These are phyloP conservation scores for Xanthoceras sorbifolium DNA, from an alignment of 345 rosid species.

Conservation along the genomic window DNA sequence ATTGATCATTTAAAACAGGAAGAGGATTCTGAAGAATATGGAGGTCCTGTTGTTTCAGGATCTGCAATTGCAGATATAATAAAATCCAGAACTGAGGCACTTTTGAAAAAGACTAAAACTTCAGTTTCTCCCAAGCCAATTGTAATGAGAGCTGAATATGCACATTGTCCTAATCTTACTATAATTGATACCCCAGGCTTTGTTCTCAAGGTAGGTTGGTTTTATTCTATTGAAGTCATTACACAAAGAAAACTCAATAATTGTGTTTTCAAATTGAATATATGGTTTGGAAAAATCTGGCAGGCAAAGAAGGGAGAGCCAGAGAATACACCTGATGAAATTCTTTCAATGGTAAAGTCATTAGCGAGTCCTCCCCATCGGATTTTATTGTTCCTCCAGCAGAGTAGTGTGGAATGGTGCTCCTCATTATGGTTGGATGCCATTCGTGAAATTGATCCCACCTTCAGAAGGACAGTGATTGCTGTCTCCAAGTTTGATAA, in stretches of 20 bases:
- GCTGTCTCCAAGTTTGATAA: constrained; percentile 98
- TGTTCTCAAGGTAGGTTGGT: constrained; percentile 74
- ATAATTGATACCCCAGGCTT: constrained; percentile 97
- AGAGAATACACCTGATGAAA: constrained; percentile 87
- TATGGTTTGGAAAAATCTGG: constrained; percentile 10
- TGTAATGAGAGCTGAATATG: constrained; percentile 98
- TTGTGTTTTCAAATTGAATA: not conserved
- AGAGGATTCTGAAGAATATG: constrained; percentile 94
- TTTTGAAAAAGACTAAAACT: constrained; percentile 67
- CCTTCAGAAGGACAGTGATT: constrained; percentile 74
- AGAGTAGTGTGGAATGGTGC: constrained; percentile 99
- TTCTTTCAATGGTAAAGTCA: constrained; percentile 89
- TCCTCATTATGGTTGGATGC: constrained; percentile 95
- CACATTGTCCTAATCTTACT: constrained; percentile 94
- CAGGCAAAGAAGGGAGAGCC: constrained; percentile 99
- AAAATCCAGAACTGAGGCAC: constrained; percentile 71
- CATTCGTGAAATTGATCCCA: constrained; percentile 89
- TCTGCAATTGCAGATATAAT: constrained; percentile 78
- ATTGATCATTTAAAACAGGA: constrained; percentile 45
- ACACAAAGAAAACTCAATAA: not conserved
- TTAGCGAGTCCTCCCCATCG: constrained; percentile 96
- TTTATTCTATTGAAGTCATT: not conserved
- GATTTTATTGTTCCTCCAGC: constrained; percentile 87
- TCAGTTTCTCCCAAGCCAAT: constrained; percentile 94
- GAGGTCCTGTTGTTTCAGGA: constrained; percentile 68